phyloP scores from a whole-genome alignment of 2,329 filamentous ascomycete species.

The Neofusicoccum sp. region DNA sequence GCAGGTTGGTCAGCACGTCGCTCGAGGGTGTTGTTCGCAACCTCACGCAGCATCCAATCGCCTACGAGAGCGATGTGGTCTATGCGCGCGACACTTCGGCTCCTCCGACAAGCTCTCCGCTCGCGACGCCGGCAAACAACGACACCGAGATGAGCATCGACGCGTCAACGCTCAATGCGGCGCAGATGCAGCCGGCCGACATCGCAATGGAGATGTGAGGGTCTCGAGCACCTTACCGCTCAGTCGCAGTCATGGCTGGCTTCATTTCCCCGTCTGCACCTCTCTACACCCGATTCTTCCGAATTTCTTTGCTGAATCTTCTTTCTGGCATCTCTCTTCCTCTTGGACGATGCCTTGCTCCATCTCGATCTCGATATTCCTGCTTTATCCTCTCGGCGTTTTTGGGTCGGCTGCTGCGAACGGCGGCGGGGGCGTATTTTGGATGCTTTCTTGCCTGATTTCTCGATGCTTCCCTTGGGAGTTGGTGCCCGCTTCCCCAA shows the following conservation, averaged over 20 bases:
- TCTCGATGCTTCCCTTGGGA: slow-evolving; percentile 12
- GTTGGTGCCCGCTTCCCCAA: slow-evolving; percentile 10
- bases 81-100: slow-evolving; percentile 12
- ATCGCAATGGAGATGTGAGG: slow-evolving; percentile 17
- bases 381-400: slow-evolving; percentile 14
- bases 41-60: slow-evolving; percentile 19
- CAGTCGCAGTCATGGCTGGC: neutral
- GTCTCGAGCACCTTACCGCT: neutral
- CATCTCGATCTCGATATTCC: slow-evolving; percentile 12
- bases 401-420: slow-evolving; percentile 4
- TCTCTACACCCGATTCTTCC: neutral
- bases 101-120: neutral
- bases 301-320: neutral
- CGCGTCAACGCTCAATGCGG: neutral
- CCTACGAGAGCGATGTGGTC: slow-evolving; percentile 18
- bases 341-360: slow-evolving; percentile 4
- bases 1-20: slow-evolving; percentile 15
- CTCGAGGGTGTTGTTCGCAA: slow-evolving; percentile 17
- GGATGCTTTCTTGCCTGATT: slow-evolving; percentile 9
- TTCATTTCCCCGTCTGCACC: neutral
- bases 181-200: neutral
- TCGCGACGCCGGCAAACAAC: slow-evolving; percentile 3
- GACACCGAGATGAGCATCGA: slow-evolving; percentile 19
- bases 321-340: slow-evolving; percentile 1
- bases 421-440: slow-evolving; percentile 11